Evolutionary conservation across 2,329 filamentous ascomycete species (phyloP).

Genomic region (Trichoderma cornu-damae): DNA sequence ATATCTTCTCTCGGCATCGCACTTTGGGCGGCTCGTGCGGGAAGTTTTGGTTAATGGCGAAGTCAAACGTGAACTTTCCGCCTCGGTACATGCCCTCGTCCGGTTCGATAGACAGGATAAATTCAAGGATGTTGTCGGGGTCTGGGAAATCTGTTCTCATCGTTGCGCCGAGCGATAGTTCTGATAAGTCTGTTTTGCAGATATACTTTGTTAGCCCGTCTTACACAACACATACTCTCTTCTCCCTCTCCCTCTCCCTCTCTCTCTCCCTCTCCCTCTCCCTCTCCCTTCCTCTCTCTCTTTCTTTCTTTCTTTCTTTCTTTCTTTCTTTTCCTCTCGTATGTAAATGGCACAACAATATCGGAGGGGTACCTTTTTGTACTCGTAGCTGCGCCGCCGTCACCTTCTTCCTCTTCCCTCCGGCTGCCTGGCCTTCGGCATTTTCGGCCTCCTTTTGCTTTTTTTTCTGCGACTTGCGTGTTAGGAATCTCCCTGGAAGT

Average conservation of each 20-base stretch:
- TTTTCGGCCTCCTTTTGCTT: slow-evolving; percentile 93
- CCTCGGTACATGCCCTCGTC: slow-evolving; percentile 87
- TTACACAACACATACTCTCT: too few relatives aligned
- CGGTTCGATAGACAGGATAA: slow-evolving; percentile 73
- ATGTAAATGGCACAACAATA: background rate
- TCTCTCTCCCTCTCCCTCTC: background rate
- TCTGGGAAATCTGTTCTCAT: slow-evolving; percentile 80
- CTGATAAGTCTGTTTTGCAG: slow-evolving; percentile 62
- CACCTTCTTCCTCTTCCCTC: slow-evolving; percentile 95
- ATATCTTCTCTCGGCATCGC: slow-evolving; percentile 95
- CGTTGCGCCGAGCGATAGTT: slow-evolving; percentile 70
- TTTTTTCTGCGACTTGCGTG: slow-evolving; percentile 66
- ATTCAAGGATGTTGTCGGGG: slow-evolving; percentile 81
- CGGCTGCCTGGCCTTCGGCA: slow-evolving; percentile 63
- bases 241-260: background rate
- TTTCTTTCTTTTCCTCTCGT: background rate
- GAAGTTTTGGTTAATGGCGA: slow-evolving; percentile 90
- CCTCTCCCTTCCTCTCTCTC: background rate
- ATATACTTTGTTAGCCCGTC: background rate
- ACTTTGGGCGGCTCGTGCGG: slow-evolving; percentile 98
- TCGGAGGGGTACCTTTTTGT: slow-evolving; percentile 68
- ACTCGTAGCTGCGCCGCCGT: slow-evolving; percentile 92
- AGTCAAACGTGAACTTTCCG: slow-evolving; percentile 82
- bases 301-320: background rate
- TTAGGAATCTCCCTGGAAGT: slow-evolving; percentile 3